phyloP scores from a whole-genome alignment of 805 yeast genomes.

The Candida sphagnicola region DNA sequence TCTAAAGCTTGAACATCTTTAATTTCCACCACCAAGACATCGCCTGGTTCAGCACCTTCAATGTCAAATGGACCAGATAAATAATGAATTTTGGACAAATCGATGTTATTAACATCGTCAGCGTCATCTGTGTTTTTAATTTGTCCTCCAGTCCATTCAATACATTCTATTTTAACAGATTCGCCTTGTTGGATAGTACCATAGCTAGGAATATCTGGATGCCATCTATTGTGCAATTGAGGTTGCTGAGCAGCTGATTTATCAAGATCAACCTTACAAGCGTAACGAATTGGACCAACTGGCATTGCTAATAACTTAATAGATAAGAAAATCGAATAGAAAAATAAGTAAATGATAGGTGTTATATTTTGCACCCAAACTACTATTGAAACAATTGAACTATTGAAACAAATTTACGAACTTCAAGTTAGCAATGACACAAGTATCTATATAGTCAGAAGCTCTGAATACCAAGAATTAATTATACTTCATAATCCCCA shows the following conservation, averaged over 20 bases:
- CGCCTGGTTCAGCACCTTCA: constrained; percentile 45
- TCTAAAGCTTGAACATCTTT: constrained; percentile 51
- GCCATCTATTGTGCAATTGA: constrained; percentile 51
- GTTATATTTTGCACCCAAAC: no score
- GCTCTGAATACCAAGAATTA: no score
- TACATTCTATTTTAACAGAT: constrained; percentile 45
- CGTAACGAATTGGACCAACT: constrained; percentile 27
- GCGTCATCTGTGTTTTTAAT: constrained; percentile 44
- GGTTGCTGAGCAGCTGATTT: constrained; percentile 45
- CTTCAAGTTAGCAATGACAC: no score
- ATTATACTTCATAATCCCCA: no score
- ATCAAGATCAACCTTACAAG: constrained; percentile 37
- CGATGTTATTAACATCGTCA: constrained; percentile 44
- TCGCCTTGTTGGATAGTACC: constrained; percentile 39
- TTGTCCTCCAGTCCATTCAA: constrained; percentile 56
- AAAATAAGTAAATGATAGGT: background rate
- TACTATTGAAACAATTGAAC: no score
- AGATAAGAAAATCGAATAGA: background rate
- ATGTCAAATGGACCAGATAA: constrained; percentile 47
- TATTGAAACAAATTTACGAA: no score
- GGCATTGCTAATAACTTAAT: constrained; percentile 7
- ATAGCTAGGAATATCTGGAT: constrained; percentile 45
- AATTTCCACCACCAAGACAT: constrained; percentile 45
- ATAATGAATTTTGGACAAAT: constrained; percentile 44
- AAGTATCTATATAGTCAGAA: no score